phyloP scores from a whole-genome alignment of 2,329 filamentous ascomycete species.

The Curvularia sp. region DNA sequence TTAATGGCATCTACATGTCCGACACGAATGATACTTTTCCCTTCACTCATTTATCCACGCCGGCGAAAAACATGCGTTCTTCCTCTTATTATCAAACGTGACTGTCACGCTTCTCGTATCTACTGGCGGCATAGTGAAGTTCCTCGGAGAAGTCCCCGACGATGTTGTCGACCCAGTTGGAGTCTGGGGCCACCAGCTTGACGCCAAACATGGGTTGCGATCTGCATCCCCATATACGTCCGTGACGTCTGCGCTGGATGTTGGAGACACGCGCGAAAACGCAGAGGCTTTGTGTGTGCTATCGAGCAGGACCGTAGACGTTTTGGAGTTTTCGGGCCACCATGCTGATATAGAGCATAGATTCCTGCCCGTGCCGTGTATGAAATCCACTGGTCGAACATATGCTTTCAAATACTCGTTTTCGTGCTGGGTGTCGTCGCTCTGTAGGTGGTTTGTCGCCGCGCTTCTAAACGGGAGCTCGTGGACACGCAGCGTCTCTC shows the following conservation, averaged over 20 bases:
- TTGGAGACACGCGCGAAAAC: conserved; percentile 5
- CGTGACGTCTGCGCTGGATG: background rate
- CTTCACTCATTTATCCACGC: conserved; percentile 5
- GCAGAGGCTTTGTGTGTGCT: conserved; percentile 18
- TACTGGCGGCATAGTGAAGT: background rate
- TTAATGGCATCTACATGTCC: background rate
- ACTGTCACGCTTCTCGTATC: background rate
- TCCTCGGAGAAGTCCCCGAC: conserved; percentile 12
- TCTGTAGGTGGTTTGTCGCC: background rate
- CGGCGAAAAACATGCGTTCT: conserved; percentile 14
- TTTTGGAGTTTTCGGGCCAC: conserved; percentile 23
- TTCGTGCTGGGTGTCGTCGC: background rate
- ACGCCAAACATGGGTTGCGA: conserved; percentile 17
- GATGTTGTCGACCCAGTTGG: conserved; percentile 9
- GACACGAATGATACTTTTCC: too few relatives aligned
- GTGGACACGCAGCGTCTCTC: conserved; percentile 4
- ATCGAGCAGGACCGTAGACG: conserved; percentile 11
- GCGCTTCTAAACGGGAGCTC: conserved; percentile 9
- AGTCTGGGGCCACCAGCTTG: conserved; percentile 26
- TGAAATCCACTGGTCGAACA: conserved; percentile 19
- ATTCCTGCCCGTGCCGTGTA: conserved; percentile 31
- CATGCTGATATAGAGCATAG: conserved; percentile 33
- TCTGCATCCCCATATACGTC: background rate
- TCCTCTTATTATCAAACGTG: conserved; percentile 10
- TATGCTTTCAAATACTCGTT: conserved; percentile 11